Conservation (phyloP, 176 grass and related monocot species). For the Ampelocalamus luodianensis region DNA sequence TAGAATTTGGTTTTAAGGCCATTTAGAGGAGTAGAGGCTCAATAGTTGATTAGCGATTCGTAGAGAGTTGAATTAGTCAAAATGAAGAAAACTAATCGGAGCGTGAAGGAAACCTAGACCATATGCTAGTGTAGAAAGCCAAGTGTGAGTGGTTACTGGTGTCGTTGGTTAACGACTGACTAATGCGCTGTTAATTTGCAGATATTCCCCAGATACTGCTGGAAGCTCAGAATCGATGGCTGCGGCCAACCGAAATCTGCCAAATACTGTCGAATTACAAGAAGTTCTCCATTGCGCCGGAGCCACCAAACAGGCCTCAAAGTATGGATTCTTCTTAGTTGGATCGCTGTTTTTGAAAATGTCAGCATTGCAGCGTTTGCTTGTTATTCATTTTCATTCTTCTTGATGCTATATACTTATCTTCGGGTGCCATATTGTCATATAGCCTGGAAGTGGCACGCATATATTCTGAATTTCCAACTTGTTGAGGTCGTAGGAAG, state of each 20-base stretch:
- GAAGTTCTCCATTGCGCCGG: slow-evolving; percentile 82
- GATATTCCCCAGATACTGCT: slow-evolving; percentile 93
- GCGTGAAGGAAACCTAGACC: slow-evolving; percentile 1
- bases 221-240: slow-evolving; percentile 90
- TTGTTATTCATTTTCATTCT: background rate
- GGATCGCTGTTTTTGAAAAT: background rate
- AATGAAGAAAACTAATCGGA: background rate
- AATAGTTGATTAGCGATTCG: background rate
- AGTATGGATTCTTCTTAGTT: slow-evolving; percentile 63
- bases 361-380: background rate
- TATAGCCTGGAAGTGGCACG: slow-evolving; percentile 7
- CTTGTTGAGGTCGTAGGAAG: slow-evolving; percentile 17
- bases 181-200: slow-evolving; percentile 49
- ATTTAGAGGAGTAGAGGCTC: background rate
- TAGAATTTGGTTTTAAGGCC: background rate
- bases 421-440: background rate
- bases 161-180: background rate
- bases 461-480: background rate
- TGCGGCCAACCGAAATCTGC: slow-evolving; percentile 93
- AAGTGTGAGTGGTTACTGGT: background rate
- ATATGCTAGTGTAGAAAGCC: background rate
- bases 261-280: slow-evolving; percentile 93
- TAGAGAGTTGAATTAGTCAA: background rate
- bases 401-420: slow-evolving; percentile 11
- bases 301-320: slow-evolving; percentile 84